Evolutionary conservation across 1,139 yeast species (phyloP).

Genomic region (Candida sp.): DNA sequence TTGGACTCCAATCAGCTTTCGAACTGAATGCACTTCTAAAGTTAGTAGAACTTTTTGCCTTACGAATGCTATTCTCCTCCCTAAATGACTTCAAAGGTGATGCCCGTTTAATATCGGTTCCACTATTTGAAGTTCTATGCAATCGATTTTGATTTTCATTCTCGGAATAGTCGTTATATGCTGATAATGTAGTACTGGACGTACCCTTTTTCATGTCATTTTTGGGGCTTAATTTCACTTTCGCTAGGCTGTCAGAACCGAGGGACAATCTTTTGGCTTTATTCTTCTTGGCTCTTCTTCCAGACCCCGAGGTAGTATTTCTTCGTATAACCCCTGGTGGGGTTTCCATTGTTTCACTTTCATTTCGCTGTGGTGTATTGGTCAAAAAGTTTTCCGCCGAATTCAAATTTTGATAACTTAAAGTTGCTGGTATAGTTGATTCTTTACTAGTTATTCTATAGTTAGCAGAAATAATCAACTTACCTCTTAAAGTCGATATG

Average conservation of each 20-base stretch:
- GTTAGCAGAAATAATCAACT: slow-evolving; percentile 46
- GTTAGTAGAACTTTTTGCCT: slow-evolving; percentile 36
- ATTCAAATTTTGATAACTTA: slow-evolving; percentile 1
- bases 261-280: slow-evolving; percentile 22
- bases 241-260: slow-evolving; percentile 11
- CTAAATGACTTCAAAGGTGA: not conserved
- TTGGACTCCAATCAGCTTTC: slow-evolving; percentile 2
- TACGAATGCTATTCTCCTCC: slow-evolving; percentile 16
- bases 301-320: slow-evolving; percentile 15
- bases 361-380: slow-evolving; percentile 4
- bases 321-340: slow-evolving; percentile 20
- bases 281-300: slow-evolving; percentile 7
- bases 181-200: slow-evolving; percentile 27
- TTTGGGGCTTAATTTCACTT: slow-evolving; percentile 4
- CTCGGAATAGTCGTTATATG: not conserved
- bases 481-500: slow-evolving; percentile 62
- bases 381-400: not conserved
- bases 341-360: slow-evolving; percentile 1
- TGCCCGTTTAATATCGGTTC: slow-evolving; percentile 4
- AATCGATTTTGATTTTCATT: slow-evolving; percentile 2
- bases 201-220: slow-evolving; percentile 16
- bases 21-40: slow-evolving; percentile 11
- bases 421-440: not conserved
- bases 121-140: not conserved
- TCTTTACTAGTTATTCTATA: slow-evolving; percentile 14